Evolutionary conservation across 2,329 filamentous ascomycete genomes (phyloP).

Genomic region (Exophiala aquamarina): DNA sequence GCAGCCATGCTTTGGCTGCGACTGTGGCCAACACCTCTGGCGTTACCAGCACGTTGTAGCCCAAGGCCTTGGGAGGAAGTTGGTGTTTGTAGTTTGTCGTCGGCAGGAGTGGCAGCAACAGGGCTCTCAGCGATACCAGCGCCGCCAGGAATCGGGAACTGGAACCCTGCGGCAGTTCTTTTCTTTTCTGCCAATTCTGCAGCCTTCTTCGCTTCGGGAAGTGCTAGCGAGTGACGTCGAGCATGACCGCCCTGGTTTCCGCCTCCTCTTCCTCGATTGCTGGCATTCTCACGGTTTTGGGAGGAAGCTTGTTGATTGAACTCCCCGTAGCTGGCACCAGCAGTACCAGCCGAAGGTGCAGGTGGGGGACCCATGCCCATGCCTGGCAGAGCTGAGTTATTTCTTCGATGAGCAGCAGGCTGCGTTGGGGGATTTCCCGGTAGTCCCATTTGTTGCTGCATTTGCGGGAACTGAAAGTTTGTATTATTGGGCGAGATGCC

Average conservation of each 20-base stretch:
- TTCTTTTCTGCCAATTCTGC: slow-evolving; percentile 97
- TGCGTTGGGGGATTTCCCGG: slow-evolving; percentile 75
- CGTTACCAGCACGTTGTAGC: slow-evolving; percentile 74
- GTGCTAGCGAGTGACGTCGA: slow-evolving; percentile 87
- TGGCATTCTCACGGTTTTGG: slow-evolving; percentile 71
- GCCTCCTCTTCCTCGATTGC: slow-evolving; percentile 71
- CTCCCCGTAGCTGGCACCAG: slow-evolving; percentile 75
- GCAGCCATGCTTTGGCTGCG: slow-evolving; percentile 53
- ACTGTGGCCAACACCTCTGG: slow-evolving; percentile 72
- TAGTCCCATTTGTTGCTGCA: slow-evolving; percentile 63
- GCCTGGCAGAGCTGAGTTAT: slow-evolving; percentile 93
- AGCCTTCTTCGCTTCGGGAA: slow-evolving; percentile 96
- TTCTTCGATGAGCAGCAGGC: slow-evolving; percentile 86
- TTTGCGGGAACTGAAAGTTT: slow-evolving; percentile 86
- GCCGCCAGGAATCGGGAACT: slow-evolving; percentile 79
- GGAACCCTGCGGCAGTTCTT: slow-evolving; percentile 87
- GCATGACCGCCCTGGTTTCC: slow-evolving; percentile 73
- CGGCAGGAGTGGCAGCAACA: slow-evolving; percentile 50
- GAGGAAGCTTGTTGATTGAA: slow-evolving; percentile 66
- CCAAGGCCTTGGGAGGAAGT: slow-evolving; percentile 62
- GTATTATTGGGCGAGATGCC: slow-evolving; percentile 69
- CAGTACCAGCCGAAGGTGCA: slow-evolving; percentile 83
- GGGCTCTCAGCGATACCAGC: slow-evolving; percentile 51
- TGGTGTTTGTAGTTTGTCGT: slow-evolving; percentile 33
- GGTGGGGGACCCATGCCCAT: slow-evolving; percentile 89